phyloP scores from a whole-genome alignment of 164 flowering plant genomes.

The Stephania cephalantha region DNA sequence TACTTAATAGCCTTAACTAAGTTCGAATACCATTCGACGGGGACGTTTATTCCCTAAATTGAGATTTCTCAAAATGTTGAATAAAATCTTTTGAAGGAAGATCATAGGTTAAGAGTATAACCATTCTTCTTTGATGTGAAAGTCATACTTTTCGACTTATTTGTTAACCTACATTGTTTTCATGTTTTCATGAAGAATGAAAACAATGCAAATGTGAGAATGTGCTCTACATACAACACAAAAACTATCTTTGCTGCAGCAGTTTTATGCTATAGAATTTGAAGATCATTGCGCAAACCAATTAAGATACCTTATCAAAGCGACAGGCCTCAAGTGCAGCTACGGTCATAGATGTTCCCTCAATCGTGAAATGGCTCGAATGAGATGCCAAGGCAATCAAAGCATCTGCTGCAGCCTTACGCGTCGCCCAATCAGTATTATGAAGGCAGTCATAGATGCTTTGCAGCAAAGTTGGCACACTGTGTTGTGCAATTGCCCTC shows the following conservation, averaged over 20 bases:
- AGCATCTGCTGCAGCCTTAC: constrained; percentile 93
- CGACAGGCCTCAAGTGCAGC: constrained; percentile 74
- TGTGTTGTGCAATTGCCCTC: constrained; percentile 74
- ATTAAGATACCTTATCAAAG: constrained; percentile 77
- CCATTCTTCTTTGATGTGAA: too few species aligned
- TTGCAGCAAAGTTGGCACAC: constrained; percentile 58
- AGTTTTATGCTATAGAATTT: background rate
- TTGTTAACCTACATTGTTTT: too few species aligned
- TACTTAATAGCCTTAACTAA: background rate
- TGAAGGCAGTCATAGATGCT: constrained; percentile 73
- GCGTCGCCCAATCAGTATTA: constrained; percentile 87
- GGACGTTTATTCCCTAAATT: background rate
- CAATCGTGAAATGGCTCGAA: constrained; percentile 57
- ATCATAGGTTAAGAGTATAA: too few species aligned
- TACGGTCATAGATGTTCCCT: constrained; percentile 49
- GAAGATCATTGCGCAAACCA: background rate
- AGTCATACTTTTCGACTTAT: too few species aligned
- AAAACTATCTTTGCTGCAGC: background rate
- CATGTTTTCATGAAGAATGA: too few species aligned
- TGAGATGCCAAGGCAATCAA: constrained; percentile 62
- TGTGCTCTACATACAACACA: background rate
- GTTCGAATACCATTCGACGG: background rate
- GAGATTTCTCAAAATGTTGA: background rate
- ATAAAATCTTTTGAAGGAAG: too few species aligned
- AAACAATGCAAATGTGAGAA: too few species aligned